Conservation (phyloP, 177 flowering plant species). For the Viscum album region DNA sequence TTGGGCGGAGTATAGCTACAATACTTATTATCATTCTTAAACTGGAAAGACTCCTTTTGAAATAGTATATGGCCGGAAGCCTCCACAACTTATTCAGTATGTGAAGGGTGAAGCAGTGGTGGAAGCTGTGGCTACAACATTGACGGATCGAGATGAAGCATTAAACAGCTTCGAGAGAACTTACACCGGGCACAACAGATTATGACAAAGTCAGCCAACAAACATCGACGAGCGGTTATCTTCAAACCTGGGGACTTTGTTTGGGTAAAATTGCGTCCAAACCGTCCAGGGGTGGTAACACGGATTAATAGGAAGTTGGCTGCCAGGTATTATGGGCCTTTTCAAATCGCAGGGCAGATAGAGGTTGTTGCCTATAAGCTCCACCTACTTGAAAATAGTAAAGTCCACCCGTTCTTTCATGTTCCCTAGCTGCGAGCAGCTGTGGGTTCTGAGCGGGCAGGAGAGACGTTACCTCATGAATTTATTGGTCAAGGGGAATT, state of each 20-base stretch:
- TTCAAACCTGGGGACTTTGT: neutral
- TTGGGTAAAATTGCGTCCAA: neutral
- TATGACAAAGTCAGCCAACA: neutral
- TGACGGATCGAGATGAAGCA: neutral
- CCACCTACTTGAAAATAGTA: neutral
- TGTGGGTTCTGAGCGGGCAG: neutral
- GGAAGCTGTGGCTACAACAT: neutral
- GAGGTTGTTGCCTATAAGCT: no score
- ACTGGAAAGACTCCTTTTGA: neutral
- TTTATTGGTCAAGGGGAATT: no score
- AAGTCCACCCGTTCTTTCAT: neutral
- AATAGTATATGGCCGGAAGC: neutral
- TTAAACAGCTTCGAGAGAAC: neutral
- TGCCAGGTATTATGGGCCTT: no score
- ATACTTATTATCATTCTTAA: neutral
- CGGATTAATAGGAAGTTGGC: no score
- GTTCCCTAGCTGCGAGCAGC: neutral
- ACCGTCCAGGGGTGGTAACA: no score
- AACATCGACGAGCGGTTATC: neutral
- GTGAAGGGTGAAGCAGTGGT: neutral
- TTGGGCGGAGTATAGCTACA: conserved; percentile 5
- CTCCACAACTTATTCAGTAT: neutral
- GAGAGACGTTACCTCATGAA: neutral
- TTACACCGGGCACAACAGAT: neutral
- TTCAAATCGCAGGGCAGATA: no score